These are phyloP conservation scores for Rhinocladiella mackenziei DNA, from an alignment of 2,329 filamentous ascomycete genomes.

Conservation along the genomic window DNA sequence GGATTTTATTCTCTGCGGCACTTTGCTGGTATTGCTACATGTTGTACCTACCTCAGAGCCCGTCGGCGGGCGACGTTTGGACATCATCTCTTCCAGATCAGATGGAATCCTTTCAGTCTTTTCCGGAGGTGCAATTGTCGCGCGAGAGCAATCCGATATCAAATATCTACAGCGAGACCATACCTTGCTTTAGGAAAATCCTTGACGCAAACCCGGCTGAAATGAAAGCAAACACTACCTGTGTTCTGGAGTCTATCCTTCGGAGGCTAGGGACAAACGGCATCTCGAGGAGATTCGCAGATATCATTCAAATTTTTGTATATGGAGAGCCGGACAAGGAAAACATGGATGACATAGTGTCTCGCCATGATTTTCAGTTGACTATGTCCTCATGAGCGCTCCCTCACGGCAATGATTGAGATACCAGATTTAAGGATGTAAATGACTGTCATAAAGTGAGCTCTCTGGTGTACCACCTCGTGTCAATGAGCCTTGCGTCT, in stretches of 20 bases:
- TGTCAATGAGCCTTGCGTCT: too few relatives aligned
- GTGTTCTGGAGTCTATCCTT: slow-evolving; percentile 12
- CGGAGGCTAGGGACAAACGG: slow-evolving; percentile 13
- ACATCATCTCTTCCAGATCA: not conserved
- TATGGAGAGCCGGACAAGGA: too few relatives aligned
- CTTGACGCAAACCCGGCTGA: slow-evolving; percentile 12
- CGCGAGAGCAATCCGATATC: slow-evolving; percentile 2
- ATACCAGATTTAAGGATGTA: too few relatives aligned
- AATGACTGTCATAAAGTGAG: too few relatives aligned
- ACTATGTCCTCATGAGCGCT: too few relatives aligned
- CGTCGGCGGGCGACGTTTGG: not conserved
- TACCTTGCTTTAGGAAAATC: slow-evolving; percentile 8
- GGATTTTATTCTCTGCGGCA: slow-evolving; percentile 17
- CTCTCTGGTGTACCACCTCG: too few relatives aligned
- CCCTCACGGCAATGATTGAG: too few relatives aligned
- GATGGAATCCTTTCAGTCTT: slow-evolving; percentile 4
- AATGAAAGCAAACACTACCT: slow-evolving; percentile 17
- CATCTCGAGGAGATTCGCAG: slow-evolving; percentile 16
- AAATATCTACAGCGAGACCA: slow-evolving; percentile 5
- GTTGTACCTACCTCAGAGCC: slow-evolving; percentile 10
- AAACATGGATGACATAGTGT: too few relatives aligned
- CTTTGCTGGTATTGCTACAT: slow-evolving; percentile 18
- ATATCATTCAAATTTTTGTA: slow-evolving; percentile 18
- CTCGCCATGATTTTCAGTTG: too few relatives aligned
- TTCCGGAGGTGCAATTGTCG: slow-evolving; percentile 9